Conservation (phyloP, 345 rosid species). For the Dipteronia dyeriana region DNA sequence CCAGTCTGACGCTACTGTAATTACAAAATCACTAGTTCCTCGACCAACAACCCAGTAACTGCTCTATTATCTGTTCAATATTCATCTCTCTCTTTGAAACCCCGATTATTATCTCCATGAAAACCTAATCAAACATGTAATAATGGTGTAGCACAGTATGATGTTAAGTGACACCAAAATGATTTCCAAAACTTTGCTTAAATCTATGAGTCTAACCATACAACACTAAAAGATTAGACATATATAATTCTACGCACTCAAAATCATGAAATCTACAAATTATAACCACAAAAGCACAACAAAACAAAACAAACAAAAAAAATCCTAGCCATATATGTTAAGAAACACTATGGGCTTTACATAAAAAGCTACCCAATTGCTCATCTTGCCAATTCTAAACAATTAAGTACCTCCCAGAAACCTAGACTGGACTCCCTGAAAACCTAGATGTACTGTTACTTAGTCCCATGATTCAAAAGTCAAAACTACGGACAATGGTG, state of each 20-base stretch:
- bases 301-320: too few relatives aligned
- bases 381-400: neutral
- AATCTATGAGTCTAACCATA: neutral
- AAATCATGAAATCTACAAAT: neutral
- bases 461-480: neutral
- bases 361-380: neutral
- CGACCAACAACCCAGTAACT: neutral
- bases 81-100: neutral
- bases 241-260: neutral
- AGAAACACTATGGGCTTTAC: neutral
- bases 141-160: neutral
- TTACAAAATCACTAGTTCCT: neutral
- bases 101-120: neutral
- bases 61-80: neutral
- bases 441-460: neutral
- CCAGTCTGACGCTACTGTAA: neutral
- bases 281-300: neutral
- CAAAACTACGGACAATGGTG: neutral
- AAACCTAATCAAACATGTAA: neutral
- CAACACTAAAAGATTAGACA: neutral
- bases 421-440: neutral
- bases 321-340: neutral
- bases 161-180: too few relatives aligned
- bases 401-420: neutral
- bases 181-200: neutral